phyloP scores from a whole-genome alignment of 768 basidiomycete genomes.

The Panaeolus cyanescens region DNA sequence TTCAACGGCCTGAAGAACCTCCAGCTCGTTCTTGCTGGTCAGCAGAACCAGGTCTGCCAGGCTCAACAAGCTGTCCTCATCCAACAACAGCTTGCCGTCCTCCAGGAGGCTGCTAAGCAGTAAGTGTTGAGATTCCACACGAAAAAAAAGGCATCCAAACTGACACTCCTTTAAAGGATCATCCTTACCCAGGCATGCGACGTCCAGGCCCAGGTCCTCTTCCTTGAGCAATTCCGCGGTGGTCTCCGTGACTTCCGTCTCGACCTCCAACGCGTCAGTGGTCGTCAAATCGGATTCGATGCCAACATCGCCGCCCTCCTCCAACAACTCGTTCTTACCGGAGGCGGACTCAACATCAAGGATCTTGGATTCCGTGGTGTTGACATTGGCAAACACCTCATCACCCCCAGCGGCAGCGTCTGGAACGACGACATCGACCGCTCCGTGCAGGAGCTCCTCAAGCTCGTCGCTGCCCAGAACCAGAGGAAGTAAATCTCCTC shows the following conservation, averaged over 20 bases:
- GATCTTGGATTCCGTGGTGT: conserved; percentile 35
- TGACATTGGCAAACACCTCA: conserved; percentile 28
- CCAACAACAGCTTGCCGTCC: conserved; percentile 34
- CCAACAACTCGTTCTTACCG: conserved; percentile 25
- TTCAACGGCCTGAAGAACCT: conserved; percentile 30
- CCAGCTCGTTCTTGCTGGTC: conserved; percentile 24
- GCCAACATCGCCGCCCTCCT: conserved; percentile 28
- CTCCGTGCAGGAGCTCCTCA: not conserved
- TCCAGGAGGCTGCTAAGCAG: conserved; percentile 38
- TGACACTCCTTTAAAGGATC: conserved; percentile 16
- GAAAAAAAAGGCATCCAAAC: not conserved
- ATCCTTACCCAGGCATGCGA: conserved; percentile 35
- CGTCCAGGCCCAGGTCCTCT: conserved; percentile 36
- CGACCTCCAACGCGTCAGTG: conserved; percentile 31
- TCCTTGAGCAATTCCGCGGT: conserved; percentile 35
- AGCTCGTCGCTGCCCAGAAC: not conserved
- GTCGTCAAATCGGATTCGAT: conserved; percentile 35
- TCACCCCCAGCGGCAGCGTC: conserved; percentile 25
- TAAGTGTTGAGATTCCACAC: not conserved
- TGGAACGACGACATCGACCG: conserved; percentile 22
- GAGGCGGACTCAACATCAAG: conserved; percentile 28
- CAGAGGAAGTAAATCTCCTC: not conserved
- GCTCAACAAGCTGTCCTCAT: conserved; percentile 27
- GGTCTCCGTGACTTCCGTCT: conserved; percentile 28
- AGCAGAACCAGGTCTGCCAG: conserved; percentile 28